A percentile compares a stretch with the other conserved stretches of the same genome.
Evolutionary conservation across 2,329 filamentous ascomycete genomes (phyloP).

Genomic region (Fusarium sp.): DNA sequence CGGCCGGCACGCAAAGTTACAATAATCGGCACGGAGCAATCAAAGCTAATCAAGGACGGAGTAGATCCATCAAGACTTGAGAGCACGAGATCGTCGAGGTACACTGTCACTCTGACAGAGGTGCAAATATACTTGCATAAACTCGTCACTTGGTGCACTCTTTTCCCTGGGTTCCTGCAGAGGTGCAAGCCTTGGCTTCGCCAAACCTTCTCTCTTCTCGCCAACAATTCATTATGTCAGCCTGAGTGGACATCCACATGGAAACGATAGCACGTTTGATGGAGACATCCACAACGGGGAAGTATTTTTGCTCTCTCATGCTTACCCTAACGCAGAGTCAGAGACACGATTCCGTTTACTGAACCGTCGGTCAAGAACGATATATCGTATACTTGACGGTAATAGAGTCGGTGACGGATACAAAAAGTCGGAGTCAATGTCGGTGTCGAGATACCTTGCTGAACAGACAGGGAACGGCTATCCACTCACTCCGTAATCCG

Average conservation of each 20-base stretch:
- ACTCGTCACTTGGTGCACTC: conserved; percentile 5
- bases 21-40: conserved; percentile 18
- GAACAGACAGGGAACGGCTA: conserved; percentile 29
- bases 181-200: conserved; percentile 28
- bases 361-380: conserved; percentile 40
- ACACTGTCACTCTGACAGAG: conserved; percentile 14
- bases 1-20: conserved; percentile 15
- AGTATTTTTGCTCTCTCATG: conserved; percentile 32
- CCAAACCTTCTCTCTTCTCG: conserved; percentile 30
- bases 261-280: conserved; percentile 18
- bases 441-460: conserved; percentile 39
- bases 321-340: conserved; percentile 33
- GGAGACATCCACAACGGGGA: conserved; percentile 10
- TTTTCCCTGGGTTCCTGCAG: conserved; percentile 31
- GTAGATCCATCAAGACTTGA: neutral
- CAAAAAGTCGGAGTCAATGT: conserved; percentile 40
- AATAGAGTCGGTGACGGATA: conserved; percentile 39
- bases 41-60: neutral
- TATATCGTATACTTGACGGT: conserved; percentile 28
- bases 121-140: conserved; percentile 25
- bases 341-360: conserved; percentile 30
- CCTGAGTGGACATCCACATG: conserved; percentile 13
- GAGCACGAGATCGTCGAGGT: conserved; percentile 15
- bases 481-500: conserved; percentile 36
- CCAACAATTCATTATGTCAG: conserved; percentile 23